A percentile compares a stretch with the other conserved stretches of the same genome.
phyloP scores from a whole-genome alignment of 1,139 yeast genomes.

The Geotrichum fermentans region DNA sequence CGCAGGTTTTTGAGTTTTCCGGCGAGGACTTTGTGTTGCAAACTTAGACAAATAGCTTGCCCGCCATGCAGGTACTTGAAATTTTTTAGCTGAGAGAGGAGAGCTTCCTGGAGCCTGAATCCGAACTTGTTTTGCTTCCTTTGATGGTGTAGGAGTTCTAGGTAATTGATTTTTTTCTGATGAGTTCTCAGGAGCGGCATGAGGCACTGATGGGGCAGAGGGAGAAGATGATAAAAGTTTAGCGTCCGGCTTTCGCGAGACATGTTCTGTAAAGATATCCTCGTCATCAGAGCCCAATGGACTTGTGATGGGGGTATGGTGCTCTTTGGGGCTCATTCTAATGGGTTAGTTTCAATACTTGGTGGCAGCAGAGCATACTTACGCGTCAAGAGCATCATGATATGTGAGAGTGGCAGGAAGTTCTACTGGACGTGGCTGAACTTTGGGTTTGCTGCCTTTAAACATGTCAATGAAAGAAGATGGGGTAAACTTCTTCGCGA shows the following conservation, averaged over 20 bases:
- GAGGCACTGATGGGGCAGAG: not conserved
- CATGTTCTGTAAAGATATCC: constrained; percentile 1
- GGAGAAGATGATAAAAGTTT: constrained; percentile 6
- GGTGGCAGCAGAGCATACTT: too few species aligned
- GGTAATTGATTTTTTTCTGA: not conserved
- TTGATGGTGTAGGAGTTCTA: not conserved
- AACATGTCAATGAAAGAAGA: constrained; percentile 28
- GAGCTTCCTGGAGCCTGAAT: constrained; percentile 1
- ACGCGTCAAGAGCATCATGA: constrained; percentile 5
- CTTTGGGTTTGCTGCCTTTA: constrained; percentile 12
- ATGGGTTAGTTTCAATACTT: too few species aligned
- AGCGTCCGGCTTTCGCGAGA: constrained; percentile 11
- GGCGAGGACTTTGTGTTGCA: not conserved
- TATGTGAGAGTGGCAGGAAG: not conserved
- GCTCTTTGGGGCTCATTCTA: constrained; percentile 14
- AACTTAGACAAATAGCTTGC: constrained; percentile 10
- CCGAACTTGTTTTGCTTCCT: not conserved
- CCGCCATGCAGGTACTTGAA: constrained; percentile 6
- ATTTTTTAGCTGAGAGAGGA: constrained; percentile 5
- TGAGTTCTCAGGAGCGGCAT: not conserved
- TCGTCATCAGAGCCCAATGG: constrained; percentile 11
- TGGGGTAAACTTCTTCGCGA: constrained; percentile 27
- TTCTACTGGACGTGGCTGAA: not conserved
- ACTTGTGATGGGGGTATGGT: constrained; percentile 12
- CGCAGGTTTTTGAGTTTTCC: not conserved